Conservation (phyloP, 352 stramenopile genomes). For the Elongisporangium senticosum region DNA sequence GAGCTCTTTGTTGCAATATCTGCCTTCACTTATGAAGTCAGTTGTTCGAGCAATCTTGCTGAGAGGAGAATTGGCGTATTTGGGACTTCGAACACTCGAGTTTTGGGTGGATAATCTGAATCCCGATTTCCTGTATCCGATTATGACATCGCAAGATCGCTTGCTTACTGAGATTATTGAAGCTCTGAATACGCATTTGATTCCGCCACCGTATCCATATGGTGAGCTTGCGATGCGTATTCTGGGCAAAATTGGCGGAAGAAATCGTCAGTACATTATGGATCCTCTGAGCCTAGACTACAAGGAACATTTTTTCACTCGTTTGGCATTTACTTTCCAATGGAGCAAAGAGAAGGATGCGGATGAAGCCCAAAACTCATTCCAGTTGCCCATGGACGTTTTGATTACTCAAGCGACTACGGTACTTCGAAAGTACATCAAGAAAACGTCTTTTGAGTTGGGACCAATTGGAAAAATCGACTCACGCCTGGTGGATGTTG, state of each 20-base stretch:
- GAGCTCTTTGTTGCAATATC: slow-evolving; percentile 95
- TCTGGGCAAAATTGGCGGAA: slow-evolving; percentile 96
- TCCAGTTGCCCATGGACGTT: slow-evolving; percentile 60
- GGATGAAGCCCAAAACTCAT: slow-evolving; percentile 8
- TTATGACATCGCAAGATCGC: slow-evolving; percentile 88
- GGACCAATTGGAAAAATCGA: slow-evolving; percentile 55
- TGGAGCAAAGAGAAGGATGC: slow-evolving; percentile 28
- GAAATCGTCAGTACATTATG: slow-evolving; percentile 88
- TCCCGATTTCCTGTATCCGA: slow-evolving; percentile 94
- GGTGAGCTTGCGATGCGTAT: slow-evolving; percentile 94
- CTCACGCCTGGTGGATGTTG: slow-evolving; percentile 45
- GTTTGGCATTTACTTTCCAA: slow-evolving; percentile 46
- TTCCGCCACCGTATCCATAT: slow-evolving; percentile 96
- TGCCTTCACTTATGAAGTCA: slow-evolving; percentile 94
- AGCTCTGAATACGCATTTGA: slow-evolving; percentile 93
- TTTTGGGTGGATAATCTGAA: slow-evolving; percentile 99
- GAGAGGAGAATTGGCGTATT: slow-evolving; percentile 92
- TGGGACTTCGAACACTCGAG: slow-evolving; percentile 94
- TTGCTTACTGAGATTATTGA: slow-evolving; percentile 94
- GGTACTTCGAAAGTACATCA: slow-evolving; percentile 58
- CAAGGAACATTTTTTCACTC: slow-evolving; percentile 32
- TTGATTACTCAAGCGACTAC: slow-evolving; percentile 34
- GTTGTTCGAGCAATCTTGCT: slow-evolving; percentile 93
- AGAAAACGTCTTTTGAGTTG: slow-evolving; percentile 41
- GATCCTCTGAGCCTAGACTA: slow-evolving; percentile 68